Base-by-base conservation (phyloP, 1,284 basidiomycete species). In the Microbotryum saponariae region DNA sequence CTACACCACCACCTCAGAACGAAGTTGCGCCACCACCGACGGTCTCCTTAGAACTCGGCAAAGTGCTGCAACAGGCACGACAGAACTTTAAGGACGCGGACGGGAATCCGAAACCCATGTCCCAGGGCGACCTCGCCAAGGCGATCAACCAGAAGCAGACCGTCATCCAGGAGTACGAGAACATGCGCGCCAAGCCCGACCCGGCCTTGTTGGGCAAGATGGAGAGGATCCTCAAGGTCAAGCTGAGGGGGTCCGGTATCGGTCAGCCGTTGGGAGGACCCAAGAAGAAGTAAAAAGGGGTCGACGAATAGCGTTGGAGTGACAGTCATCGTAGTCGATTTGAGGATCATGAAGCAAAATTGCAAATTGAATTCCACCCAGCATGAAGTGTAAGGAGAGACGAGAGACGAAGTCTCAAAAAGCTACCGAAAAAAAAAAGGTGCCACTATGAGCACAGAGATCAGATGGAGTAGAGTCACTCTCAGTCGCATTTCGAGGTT, bases 1-100 rank as follows among this genome's bases (percentile, higher is more conserved):
- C 37, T n/a, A 9, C 46, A 61, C 74, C 14, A 73, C 37, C 72
- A 56, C 65, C 73, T 10, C 73, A 75, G 72, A 96, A 97, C 77
- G 94, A 97, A 73, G 93, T 97, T 25, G 89, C 92, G 10, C 92
- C 96, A 9, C 96, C 94, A 51, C 75, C 87, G 67, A 96, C 93
- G 77, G 81, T 98, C 68, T 79, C 82, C 3, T 80, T 85, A 37
- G 81, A 81, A 46, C 89, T 93, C 61, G 91, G 91, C 70, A 88
- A 88, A 77, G 88, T 88, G 69, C 93, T 98, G 71, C 85, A 88
- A 73, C 81, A 83, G 27, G 89, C 86, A 29, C 86, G 94, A 58
- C 82, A 85, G 79, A 88, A 84, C 33, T 82, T 85, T 72, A 81
- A 85, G 66, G 58, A 60, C 47, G 37, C 58, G 29, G 53, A 56